These are phyloP conservation scores for Cercospora sp. DNA, from an alignment of 2,329 filamentous ascomycete species.

Conservation along the genomic window DNA sequence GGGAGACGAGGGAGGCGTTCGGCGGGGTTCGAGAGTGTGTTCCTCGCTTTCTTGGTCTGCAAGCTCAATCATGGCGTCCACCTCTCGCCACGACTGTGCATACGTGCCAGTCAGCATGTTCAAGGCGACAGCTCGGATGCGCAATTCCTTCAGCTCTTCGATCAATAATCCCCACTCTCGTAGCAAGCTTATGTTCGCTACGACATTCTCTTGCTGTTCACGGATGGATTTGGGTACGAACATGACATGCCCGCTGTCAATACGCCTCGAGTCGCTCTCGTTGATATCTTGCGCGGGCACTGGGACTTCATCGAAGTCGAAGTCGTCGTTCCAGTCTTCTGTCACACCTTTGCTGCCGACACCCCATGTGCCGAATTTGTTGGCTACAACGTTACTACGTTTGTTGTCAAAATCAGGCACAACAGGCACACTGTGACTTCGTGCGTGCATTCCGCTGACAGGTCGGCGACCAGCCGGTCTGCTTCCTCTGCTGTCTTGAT, in stretches of 20 bases:
- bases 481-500: slow-evolving; percentile 68
- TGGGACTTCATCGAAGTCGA: slow-evolving; percentile 65
- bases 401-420: slow-evolving; percentile 58
- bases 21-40: slow-evolving; percentile 49
- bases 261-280: slow-evolving; percentile 41
- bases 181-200: slow-evolving; percentile 80
- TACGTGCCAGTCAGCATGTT: slow-evolving; percentile 63
- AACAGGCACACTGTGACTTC: slow-evolving; percentile 78
- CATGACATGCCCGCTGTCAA: slow-evolving; percentile 56
- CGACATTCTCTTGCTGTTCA: slow-evolving; percentile 78
- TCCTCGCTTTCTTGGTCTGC: slow-evolving; percentile 67
- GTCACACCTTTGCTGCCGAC: slow-evolving; percentile 75
- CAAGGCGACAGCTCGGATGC: slow-evolving; percentile 67
- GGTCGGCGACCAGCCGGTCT: slow-evolving; percentile 66
- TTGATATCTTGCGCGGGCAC: slow-evolving; percentile 41
- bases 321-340: slow-evolving; percentile 89
- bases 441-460: slow-evolving; percentile 68
- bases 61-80: slow-evolving; percentile 83
- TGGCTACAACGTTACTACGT: slow-evolving; percentile 58
- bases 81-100: slow-evolving; percentile 70
- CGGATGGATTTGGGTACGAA: slow-evolving; percentile 77
- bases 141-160: slow-evolving; percentile 77
- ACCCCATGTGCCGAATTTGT: slow-evolving; percentile 80
- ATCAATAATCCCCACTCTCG: slow-evolving; percentile 78
- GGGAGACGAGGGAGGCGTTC: slow-evolving; percentile 58